Base-by-base conservation (phyloP, 2,329 filamentous ascomycete genomes). In the Whalleya microplaca region DNA sequence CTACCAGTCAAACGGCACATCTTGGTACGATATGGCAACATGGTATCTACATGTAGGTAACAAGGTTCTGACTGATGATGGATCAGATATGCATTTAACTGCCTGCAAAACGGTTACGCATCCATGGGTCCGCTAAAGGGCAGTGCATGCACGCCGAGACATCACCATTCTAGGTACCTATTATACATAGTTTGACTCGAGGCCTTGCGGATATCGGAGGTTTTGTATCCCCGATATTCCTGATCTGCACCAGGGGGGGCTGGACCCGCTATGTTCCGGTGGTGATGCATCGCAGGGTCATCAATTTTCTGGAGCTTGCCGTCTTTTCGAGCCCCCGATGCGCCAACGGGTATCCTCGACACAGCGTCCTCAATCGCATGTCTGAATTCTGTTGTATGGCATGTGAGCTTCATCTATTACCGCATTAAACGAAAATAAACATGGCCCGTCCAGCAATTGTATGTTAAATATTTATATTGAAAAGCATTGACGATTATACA, bases 371-470 rank as follows among this genome's bases (percentile, higher is more conserved):
- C 21, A 41, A 46, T 48, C 48, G 21, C 50, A 52, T 49, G 41
- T 21, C 4, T 16, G 19, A 48, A 21, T 41, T 44, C 42, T 29
- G 20, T 23, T 45, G 8, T 27, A 52, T 20, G 58, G 41, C 27
- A 62, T 64, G 55, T 49, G 29, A 62, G 12, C 14, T 41, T 37
- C 18, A n/a, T 29, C 21, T 23, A 37, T 20, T 41, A 9, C 29
- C 32, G 16, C 27, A 12, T n/a, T 29, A 23, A 52, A 41, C 16
- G 51, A 56, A 29, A 52, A 41, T 16, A 55, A 56, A 21, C 16
- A 67, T 66, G 65, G 57, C 66, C 41, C 65, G 62, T 49, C 62
- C 61, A 66, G 62, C 63, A 52, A 50, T 69, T 21, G 67, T 68
- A 67, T 18, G 65, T 64, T 20, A 16, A 49, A 40, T 8, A 27